A percentile compares a stretch with the other conserved stretches of the same genome.
Conservation (phyloP, 164 flowering plant species). For the Magnolia officinalis region DNA sequence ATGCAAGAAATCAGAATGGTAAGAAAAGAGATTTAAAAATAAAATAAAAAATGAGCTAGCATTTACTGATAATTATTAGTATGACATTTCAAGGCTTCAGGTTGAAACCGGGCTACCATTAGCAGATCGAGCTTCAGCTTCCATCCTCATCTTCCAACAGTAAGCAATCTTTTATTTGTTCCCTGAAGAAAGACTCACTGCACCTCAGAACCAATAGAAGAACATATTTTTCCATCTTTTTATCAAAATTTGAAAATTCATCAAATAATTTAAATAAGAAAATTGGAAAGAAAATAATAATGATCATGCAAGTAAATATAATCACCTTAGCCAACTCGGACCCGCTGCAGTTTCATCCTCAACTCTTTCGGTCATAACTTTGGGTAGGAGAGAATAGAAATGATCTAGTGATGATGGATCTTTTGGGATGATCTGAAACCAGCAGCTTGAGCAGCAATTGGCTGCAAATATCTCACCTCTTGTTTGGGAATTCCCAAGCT, state of each 20-base stretch:
- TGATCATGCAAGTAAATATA: not conserved
- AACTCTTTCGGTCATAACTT: conserved; percentile 36
- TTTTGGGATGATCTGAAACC: conserved; percentile 81
- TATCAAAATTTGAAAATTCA: not conserved
- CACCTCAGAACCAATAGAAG: not conserved
- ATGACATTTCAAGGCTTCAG: not conserved
- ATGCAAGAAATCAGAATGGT: not conserved
- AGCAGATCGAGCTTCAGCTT: conserved; percentile 22
- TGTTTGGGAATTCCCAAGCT: conserved; percentile 20
- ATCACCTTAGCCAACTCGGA: conserved; percentile 53
- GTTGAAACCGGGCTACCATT: not conserved
- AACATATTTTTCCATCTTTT: not conserved
- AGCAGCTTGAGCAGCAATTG: conserved; percentile 80
- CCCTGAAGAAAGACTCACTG: conserved; percentile 40
- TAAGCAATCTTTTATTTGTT: conserved; percentile 77
- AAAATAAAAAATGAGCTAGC: not conserved
- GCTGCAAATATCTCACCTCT: conserved; percentile 30
- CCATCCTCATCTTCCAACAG: conserved; percentile 63
- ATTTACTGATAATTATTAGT: not conserved
- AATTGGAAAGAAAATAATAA: not conserved
- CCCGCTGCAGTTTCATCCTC: conserved; percentile 21
- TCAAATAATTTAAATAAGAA: not conserved
- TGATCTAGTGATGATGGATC: conserved; percentile 47
- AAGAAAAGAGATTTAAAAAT: not conserved
- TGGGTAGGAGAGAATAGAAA: conserved; percentile 65